Base-by-base conservation (phyloP, 305 asterid species). In the Fraxinus floribunda region DNA sequence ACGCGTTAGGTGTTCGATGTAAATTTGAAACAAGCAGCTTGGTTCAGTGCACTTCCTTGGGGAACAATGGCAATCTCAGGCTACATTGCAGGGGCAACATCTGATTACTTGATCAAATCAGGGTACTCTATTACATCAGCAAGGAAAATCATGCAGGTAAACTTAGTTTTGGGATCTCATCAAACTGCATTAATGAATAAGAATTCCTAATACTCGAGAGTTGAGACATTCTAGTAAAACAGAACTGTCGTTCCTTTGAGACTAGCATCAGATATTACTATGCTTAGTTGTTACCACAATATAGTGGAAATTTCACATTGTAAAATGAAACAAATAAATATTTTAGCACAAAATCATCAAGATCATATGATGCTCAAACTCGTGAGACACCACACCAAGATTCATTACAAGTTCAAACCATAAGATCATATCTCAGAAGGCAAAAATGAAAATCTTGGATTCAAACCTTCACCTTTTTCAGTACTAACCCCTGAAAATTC, bases 21-120 rank as follows among this genome's bases (percentile, higher is more conserved):
- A 86, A 95, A 95, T 90, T 87, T 95, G 92, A 91, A 89, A 87
- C 97, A 95, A 88, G 99, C 99, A 36, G 99, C 99, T 70, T 95
- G 99, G 99, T 95, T 95, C 81, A 95, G 99, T 83, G 99, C 99
- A 3, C 91, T 94, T 80, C 99, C 99, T 0, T 95, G 99, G 99
- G 99, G 94, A 71, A 92, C 99, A 68, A 94, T 95, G 99, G 98
- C 99, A 5, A 79, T 95, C 82, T 93, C 99, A 8, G 99, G 99
- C 88, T 95, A 92, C 84, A 75, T 92, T 85, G 99, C 99, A 13
- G 99, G 99, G 83, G 84, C 90, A 13, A 83, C 90, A n/a, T 95
- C 99, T 4, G 98, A 95, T 88, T 82, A 84, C 88, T 81, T 94
- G 64, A 93, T 94, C 83, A 90, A 89, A 88, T 82, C 89, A 0